Percentiles rank a stretch among this genome's conserved stretches.
These are phyloP conservation scores for Gilbertella persicaria DNA, from an alignment of 371 early-diverging fungal species.

Conservation along the genomic window DNA sequence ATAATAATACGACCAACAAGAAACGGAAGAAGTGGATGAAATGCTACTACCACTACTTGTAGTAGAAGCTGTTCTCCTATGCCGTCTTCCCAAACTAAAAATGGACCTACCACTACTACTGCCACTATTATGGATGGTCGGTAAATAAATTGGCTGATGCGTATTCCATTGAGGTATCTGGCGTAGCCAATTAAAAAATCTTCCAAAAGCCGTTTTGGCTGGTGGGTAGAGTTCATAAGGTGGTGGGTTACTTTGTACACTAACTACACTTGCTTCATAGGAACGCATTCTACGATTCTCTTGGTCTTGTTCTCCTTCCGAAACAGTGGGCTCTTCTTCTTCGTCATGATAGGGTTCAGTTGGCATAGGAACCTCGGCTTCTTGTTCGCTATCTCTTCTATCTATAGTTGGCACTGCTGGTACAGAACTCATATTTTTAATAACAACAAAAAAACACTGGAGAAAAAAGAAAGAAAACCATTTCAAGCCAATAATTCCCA, in stretches of 20 bases:
- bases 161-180: slow-evolving; percentile 43
- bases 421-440: too few relatives aligned
- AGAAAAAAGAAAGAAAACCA: too few relatives aligned
- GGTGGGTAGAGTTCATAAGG: slow-evolving; percentile 53
- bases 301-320: slow-evolving; percentile 13
- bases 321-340: slow-evolving; percentile 14
- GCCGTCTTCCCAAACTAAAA: slow-evolving; percentile 16
- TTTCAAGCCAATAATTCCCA: too few relatives aligned
- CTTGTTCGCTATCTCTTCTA: not conserved
- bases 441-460: too few relatives aligned
- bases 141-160: slow-evolving; percentile 48
- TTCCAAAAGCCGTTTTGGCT: slow-evolving; percentile 41
- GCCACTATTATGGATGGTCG: slow-evolving; percentile 23
- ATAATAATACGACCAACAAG: slow-evolving; percentile 36
- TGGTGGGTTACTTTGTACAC: slow-evolving; percentile 48
- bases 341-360: slow-evolving; percentile 26
- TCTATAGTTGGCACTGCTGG: slow-evolving; percentile 2
- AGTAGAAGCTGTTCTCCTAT: slow-evolving; percentile 5
- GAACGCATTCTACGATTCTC: slow-evolving; percentile 6
- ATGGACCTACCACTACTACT: slow-evolving; percentile 19
- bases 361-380: slow-evolving; percentile 17
- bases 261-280: slow-evolving; percentile 40
- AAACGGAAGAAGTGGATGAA: slow-evolving; percentile 22
- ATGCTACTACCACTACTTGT: slow-evolving; percentile 17
- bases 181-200: slow-evolving; percentile 48